A percentile compares a stretch with the other conserved stretches of the same genome.
Conservation (phyloP, 2,329 filamentous ascomycete species). For the Aureobasidium melanogenum region DNA sequence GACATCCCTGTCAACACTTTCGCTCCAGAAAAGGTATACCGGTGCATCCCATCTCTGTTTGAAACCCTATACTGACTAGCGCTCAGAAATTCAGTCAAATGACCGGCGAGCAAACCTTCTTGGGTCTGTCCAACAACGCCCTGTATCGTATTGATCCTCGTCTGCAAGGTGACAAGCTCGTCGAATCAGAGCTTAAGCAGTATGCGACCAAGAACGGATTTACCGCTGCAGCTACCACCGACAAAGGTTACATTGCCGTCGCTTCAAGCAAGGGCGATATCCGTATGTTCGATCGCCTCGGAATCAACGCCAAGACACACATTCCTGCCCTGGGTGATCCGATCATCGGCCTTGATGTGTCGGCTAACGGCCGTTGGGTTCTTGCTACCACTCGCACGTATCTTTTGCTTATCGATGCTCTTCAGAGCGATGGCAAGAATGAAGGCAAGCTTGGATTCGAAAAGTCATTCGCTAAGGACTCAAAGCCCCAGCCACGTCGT, state of each 20-base stretch:
- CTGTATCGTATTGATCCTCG: constrained; percentile 92
- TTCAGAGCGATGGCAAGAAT: constrained; percentile 90
- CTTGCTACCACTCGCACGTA: constrained; percentile 92
- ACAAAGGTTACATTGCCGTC: constrained; percentile 93
- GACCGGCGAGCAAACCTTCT: constrained; percentile 88
- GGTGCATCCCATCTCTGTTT: not conserved
- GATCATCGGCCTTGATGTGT: constrained; percentile 90
- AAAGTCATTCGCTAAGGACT: constrained; percentile 81
- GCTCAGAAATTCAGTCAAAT: constrained; percentile 86
- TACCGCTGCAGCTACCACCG: constrained; percentile 85
- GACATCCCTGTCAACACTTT: constrained; percentile 90
- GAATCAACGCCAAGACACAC: constrained; percentile 95
- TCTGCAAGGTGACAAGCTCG: constrained; percentile 80
- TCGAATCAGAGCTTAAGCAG: constrained; percentile 88
- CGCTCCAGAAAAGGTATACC: constrained; percentile 68
- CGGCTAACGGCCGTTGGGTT: constrained; percentile 91
- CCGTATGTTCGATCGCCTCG: constrained; percentile 88
- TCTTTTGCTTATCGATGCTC: constrained; percentile 80
- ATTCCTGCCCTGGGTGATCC: constrained; percentile 91
- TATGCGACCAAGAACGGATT: constrained; percentile 97
- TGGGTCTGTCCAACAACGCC: constrained; percentile 86
- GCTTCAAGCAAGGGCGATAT: constrained; percentile 98
- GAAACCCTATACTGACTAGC: constrained; percentile 19
- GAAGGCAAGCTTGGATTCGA: constrained; percentile 98
- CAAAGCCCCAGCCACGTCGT: constrained; percentile 86